Base-by-base conservation (phyloP, 177 flowering plant genomes). In the Telopea speciosissima region DNA sequence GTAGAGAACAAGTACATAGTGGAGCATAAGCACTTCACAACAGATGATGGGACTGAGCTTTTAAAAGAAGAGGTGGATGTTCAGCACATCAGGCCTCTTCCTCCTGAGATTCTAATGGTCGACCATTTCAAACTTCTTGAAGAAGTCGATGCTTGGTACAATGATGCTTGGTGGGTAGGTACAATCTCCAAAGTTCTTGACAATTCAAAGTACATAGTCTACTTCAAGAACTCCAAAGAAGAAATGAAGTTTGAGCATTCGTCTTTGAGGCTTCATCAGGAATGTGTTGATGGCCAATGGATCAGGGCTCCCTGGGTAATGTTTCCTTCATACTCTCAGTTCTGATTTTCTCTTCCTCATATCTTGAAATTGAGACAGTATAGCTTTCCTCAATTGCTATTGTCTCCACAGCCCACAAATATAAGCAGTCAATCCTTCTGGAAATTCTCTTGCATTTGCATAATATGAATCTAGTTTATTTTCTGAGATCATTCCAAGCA, bases 161-260 rank as follows among this genome's bases (percentile, higher is more conserved):
- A 88, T 72, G 97, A 91, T 73, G 91, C 85, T 3, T 91, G 98
- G 98, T 93, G 98, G 98, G 89, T 85, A 11, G 96, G 98, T 42
- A 81, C 84, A 28, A 76, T 94, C 72, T 73, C 83, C 36, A 88
- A 84, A 76, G 90, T 89, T 68, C 78, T 81, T 61, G 28, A 45
- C 10, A 68, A 73, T 26, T 67, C 83, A 23, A 85, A 25, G 68
- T 94, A 89, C 72, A 22, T 45, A 23, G 93, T 93, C 22, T 89
- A 81, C 76, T 93, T 91, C 76, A 82, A 72, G 72, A 72, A 67
- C 22, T 75, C 87, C 10, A n/a, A 73, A 7, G 97, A 92, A 71
- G 87, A 83, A 75, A 23, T 85, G 70, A 74, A 74, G 75, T 87
- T 87, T 72, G 49, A 67, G 21, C 86, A 84, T 66, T 79, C 84